A percentile compares a stretch with the other conserved stretches of the same genome.
Conservation (phyloP, 139 green algal species). For the Volvox reticuliferus region DNA sequence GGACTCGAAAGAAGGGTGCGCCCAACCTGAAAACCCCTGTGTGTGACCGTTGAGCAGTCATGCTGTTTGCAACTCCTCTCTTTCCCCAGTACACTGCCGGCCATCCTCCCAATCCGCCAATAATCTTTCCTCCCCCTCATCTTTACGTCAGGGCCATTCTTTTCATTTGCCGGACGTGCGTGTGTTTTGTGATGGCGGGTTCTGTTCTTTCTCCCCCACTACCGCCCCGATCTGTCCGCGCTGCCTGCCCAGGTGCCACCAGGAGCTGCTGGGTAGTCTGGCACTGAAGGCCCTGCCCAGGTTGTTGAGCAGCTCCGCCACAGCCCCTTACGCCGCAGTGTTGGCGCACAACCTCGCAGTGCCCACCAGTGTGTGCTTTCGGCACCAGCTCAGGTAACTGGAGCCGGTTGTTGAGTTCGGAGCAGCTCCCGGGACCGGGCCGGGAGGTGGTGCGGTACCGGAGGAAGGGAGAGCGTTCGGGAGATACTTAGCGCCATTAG, state of each 20-base stretch:
- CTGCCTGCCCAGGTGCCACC: background rate
- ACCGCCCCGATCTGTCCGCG: background rate
- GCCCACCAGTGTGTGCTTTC: background rate
- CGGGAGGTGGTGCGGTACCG: too few relatives aligned
- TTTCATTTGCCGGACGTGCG: background rate
- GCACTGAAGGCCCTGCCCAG: background rate
- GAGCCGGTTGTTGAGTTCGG: background rate
- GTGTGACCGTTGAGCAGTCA: too few relatives aligned
- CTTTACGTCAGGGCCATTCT: background rate
- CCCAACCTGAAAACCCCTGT: too few relatives aligned
- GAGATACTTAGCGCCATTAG: too few relatives aligned
- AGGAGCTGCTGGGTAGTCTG: background rate
- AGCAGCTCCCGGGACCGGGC: too few relatives aligned
- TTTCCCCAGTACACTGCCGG: background rate
- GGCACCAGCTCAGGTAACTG: background rate
- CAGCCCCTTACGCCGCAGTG: background rate
- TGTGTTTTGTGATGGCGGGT: too few relatives aligned
- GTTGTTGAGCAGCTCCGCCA: background rate
- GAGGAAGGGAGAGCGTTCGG: too few relatives aligned
- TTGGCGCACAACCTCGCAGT: constrained; percentile 17
- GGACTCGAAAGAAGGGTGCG: too few relatives aligned
- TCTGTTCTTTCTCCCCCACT: background rate
- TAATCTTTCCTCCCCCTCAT: background rate
- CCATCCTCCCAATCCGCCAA: too few relatives aligned
- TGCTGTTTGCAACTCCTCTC: too few relatives aligned